Evolutionary conservation across 768 basidiomycete genomes (phyloP), one percentile per base, ranked within the genome.

Genomic region (Hemileccinum impolitum): DNA sequence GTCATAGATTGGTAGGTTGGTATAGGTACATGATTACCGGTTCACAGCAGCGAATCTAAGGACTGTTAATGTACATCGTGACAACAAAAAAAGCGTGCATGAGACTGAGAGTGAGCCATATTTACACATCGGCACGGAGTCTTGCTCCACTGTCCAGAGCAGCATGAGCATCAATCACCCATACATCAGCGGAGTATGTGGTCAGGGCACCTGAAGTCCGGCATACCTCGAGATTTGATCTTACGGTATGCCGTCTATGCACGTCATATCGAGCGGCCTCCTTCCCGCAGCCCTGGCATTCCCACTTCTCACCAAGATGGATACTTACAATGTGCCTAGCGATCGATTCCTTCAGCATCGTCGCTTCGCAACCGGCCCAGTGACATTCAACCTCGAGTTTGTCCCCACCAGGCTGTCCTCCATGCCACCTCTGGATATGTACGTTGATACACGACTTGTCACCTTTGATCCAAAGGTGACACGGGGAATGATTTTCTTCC

Each of bases 271-370:
- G 54, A 6, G 30, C 21, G 19, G 48, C 26, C 31, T 36, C 40
- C 23, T 60, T 51, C 23, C 49, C 34, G 2, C 62, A 66, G 0
- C 45, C 43, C 25, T 8, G 30, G n/a, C 61, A 60, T 14, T 45
- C n/a, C 53, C 47, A 56, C 25, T 47, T 46, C 42, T 61, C 49
- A 10, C 28, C 48, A 0, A 63, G 43, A 18, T 66, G 64, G 18
- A 38, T 13, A 18, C 37, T 38, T 12, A 38, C 18, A 13, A 38
- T 38, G 37, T 38, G 37, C 18, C 64, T 45, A 2, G 39, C 21
- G 4, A 63, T 40, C 17, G 58, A 64, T 26, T 63, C 64, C 36
- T 63, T 66, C 6, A 47, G 17, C 58, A 65, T 65, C 1, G 4
- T 35, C 39, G 45, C 42, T 1, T 31, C 38, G n/a, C 61, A 66